A percentile compares a stretch with the other conserved stretches of the same genome.
Conservation (phyloP, 805 yeast genomes). For the Saturnispora kantuleensis region DNA sequence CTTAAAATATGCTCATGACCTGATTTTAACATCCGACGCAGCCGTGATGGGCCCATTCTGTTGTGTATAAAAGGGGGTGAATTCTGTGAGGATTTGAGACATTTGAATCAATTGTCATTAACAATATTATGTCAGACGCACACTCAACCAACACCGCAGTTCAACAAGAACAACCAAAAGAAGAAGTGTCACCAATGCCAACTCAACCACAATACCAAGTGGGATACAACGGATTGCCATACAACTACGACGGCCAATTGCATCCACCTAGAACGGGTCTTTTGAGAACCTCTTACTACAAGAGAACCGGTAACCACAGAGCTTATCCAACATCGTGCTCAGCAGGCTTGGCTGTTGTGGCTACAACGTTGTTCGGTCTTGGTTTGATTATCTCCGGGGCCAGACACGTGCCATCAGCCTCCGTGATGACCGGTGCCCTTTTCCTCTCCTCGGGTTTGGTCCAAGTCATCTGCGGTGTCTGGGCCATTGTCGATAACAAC, state of each 20-base stretch:
- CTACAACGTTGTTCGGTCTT: constrained; percentile 37
- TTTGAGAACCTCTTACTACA: constrained; percentile 36
- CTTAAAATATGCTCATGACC: constrained; percentile 1
- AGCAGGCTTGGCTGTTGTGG: constrained; percentile 37
- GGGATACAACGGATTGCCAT: constrained; percentile 11
- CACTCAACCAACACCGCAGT: constrained; percentile 22
- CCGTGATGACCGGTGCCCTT: constrained; percentile 34
- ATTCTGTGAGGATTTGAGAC: no score
- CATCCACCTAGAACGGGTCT: constrained; percentile 32
- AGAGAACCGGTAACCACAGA: constrained; percentile 32
- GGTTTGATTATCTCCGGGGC: constrained; percentile 37
- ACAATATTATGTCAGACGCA: constrained; percentile 16
- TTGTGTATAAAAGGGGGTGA: background rate
- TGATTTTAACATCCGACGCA: background rate
- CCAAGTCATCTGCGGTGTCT: constrained; percentile 39
- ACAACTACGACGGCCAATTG: constrained; percentile 18
- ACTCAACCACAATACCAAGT: constrained; percentile 4
- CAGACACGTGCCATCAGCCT: constrained; percentile 32
- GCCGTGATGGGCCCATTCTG: background rate
- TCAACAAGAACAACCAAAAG: constrained; percentile 10
- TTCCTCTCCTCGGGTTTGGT: constrained; percentile 41
- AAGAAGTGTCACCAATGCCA: constrained; percentile 13
- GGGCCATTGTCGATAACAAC: constrained; percentile 40
- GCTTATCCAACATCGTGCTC: constrained; percentile 41
- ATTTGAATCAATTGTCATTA: no score